phyloP scores from a whole-genome alignment of 352 stramenopile genomes.

The Pythium utonaiense region DNA sequence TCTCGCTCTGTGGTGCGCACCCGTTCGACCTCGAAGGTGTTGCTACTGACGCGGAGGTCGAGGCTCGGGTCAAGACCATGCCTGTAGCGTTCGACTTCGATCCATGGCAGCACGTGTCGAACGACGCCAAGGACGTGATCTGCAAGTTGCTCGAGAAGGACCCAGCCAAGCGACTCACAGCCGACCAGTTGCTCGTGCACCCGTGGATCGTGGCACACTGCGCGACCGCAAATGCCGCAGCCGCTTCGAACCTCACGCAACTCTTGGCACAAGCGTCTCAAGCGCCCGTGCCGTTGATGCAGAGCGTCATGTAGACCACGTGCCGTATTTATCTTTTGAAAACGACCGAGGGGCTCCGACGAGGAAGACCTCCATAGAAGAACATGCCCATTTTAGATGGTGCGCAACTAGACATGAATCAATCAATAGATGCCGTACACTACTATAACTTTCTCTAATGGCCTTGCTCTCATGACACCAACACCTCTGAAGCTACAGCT shows the following conservation, averaged over 20 bases:
- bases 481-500: neutral
- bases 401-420: neutral
- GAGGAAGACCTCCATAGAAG: neutral
- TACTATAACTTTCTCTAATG: no score
- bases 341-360: no score
- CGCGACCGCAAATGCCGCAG: constrained; percentile 7
- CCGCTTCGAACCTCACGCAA: constrained; percentile 9
- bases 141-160: constrained; percentile 82
- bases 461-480: no score
- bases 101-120: constrained; percentile 70
- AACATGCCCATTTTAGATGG: neutral
- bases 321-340: constrained; percentile 14
- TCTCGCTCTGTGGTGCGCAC: constrained; percentile 90
- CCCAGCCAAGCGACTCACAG: constrained; percentile 78
- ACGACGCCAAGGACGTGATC: constrained; percentile 89
- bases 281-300: neutral
- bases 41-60: constrained; percentile 81
- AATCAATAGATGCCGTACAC: constrained; percentile 6
- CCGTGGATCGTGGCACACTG: constrained; percentile 70
- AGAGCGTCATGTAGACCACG: constrained; percentile 1
- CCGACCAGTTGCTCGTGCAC: constrained; percentile 89
- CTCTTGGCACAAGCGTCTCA: neutral
- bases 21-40: constrained; percentile 90
- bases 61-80: constrained; percentile 62
- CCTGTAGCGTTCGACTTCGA: constrained; percentile 50